A percentile compares a stretch with the other conserved stretches of the same genome.
These are phyloP conservation scores for Hordeum vulgare DNA, from an alignment of 176 grass and related monocot species.

Conservation along the genomic window MorexV3_pseudomolecules_assembly NC_058523.1:462485135-462485634, in stretches of 20 bases:
- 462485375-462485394: not conserved
- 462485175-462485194: not conserved
- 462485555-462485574: not conserved
- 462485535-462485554: not conserved
- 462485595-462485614: too few species aligned
- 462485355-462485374: not conserved
- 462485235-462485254: slow-evolving; percentile 16
- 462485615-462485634: too few species aligned
- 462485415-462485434: slow-evolving; percentile 21
- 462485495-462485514: not conserved
- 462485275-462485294: not conserved
- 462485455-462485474: slow-evolving; percentile 13
- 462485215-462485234: not conserved
- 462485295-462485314: not conserved
- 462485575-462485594: not conserved
- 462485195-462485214: slow-evolving; percentile 5
- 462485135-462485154: not conserved
- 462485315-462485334: not conserved
- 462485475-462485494: not conserved
- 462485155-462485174: not conserved
- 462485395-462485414: slow-evolving; percentile 10
- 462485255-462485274: not conserved
- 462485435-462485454: slow-evolving; percentile 36
- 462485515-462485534: not conserved
- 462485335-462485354: not conserved